Conservation (phyloP, 2,329 filamentous ascomycete genomes). For the Dactylella cylindrospora region DNA sequence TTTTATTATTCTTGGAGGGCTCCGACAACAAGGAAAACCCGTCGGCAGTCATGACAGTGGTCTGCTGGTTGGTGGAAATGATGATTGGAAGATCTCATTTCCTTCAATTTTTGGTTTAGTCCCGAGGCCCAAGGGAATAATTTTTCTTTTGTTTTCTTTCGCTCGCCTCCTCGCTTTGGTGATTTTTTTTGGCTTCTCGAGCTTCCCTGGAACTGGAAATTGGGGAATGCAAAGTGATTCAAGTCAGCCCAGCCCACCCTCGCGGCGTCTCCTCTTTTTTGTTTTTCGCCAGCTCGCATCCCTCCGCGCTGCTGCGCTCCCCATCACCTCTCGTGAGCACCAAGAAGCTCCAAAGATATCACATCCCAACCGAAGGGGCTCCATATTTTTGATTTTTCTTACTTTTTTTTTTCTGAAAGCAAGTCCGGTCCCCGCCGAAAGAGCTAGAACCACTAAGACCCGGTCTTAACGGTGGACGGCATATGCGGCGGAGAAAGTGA, state of each 20-base stretch:
- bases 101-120: slow-evolving; percentile 28
- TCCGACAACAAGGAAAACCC: slow-evolving; percentile 3
- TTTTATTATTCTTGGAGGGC: too few species aligned
- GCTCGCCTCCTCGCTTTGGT: slow-evolving; percentile 39
- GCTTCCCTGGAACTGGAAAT: slow-evolving; percentile 42
- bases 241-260: slow-evolving; percentile 32
- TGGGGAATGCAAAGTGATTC: slow-evolving; percentile 42
- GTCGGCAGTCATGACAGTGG: slow-evolving; percentile 6
- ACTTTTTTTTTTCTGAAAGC: too few species aligned
- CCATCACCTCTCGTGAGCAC: slow-evolving; percentile 40
- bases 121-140: slow-evolving; percentile 20
- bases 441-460: slow-evolving; percentile 39
- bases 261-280: slow-evolving; percentile 40
- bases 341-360: slow-evolving; percentile 45
- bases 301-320: slow-evolving; percentile 38
- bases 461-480: slow-evolving; percentile 12
- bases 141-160: too few species aligned
- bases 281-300: slow-evolving; percentile 44
- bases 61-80: slow-evolving; percentile 42
- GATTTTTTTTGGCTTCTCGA: slow-evolving; percentile 38
- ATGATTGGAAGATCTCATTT: slow-evolving; percentile 43
- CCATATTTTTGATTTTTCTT: too few species aligned
- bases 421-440: slow-evolving; percentile 39
- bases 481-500: slow-evolving; percentile 23
- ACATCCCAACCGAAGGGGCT: slow-evolving; percentile 37